phyloP scores from a whole-genome alignment of 2,329 filamentous ascomycete species.

The Sarocladium kiliense region DNA sequence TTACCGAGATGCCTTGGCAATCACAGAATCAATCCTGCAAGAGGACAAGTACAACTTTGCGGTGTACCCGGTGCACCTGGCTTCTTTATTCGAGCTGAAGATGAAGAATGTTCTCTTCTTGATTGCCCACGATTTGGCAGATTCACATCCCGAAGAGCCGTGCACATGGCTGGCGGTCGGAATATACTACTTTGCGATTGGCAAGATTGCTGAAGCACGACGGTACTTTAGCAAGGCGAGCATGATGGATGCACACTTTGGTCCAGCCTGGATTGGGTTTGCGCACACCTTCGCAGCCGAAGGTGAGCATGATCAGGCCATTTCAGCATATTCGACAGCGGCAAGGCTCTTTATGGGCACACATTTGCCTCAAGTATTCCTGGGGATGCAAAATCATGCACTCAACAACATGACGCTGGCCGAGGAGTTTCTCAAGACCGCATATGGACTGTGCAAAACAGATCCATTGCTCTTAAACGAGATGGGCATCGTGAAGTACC shows the following conservation, averaged over 20 bases:
- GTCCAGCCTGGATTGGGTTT: slow-evolving; percentile 97
- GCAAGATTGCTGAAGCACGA: slow-evolving; percentile 86
- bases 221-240: slow-evolving; percentile 97
- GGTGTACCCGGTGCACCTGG: slow-evolving; percentile 85
- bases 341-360: slow-evolving; percentile 94
- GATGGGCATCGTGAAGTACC: slow-evolving; percentile 92
- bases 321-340: slow-evolving; percentile 94
- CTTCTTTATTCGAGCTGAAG: slow-evolving; percentile 81
- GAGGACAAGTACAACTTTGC: slow-evolving; percentile 85
- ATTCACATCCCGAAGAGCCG: slow-evolving; percentile 85
- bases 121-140: slow-evolving; percentile 85
- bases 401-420: slow-evolving; percentile 92
- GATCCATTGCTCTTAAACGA: slow-evolving; percentile 93
- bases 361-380: slow-evolving; percentile 88
- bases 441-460: slow-evolving; percentile 74
- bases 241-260: slow-evolving; percentile 96
- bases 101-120: slow-evolving; percentile 87
- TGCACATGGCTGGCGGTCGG: slow-evolving; percentile 93
- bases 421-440: slow-evolving; percentile 88
- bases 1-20: slow-evolving; percentile 77
- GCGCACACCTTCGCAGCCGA: slow-evolving; percentile 97
- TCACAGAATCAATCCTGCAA: slow-evolving; percentile 78
- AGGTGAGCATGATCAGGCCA: slow-evolving; percentile 96
- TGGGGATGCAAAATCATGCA: slow-evolving; percentile 97
- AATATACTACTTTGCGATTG: slow-evolving; percentile 86